Base-by-base conservation (phyloP, 257 asterid genomes). In the Cordia subcordata region DNA sequence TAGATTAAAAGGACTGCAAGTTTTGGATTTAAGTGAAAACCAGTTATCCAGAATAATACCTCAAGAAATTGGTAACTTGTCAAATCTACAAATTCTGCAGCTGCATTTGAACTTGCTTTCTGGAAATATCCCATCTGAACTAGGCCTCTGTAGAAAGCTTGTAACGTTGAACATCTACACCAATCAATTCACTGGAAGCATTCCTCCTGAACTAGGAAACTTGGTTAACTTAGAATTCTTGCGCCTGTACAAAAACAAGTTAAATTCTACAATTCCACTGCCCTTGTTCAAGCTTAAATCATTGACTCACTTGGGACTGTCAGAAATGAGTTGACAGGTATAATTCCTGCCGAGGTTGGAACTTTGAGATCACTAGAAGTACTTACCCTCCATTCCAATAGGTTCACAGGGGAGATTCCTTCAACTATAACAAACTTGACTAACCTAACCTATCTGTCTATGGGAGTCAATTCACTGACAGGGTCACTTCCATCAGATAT, bases 351-450 rank as follows among this genome's bases (percentile, higher is more conserved):
- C 1, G 63, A 55, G 42, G 70, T 90, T 3, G 84, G 78, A 20
- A 76, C 73, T 11, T 60, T 83, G 75, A 70, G 60, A 58, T 83
- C 97, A 18, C 61, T 90, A 18, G 22, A 83, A 72, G 74, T 85
- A 12, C 67, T 90, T 16, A 90, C 96, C 39, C 93, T 90, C 61
- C 97, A 90, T 52, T 65, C 68, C 5, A 90, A 87, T 68, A 73
- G 75, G 23, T 80, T 90, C 60, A 76, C 81, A 0, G 95, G 94
- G 13, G 84, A 65, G 63, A 70, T 87, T 55, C 97, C 96, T 20
- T 52, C 78, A 22, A 72, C 75, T 13, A 62, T 90, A 65, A 81
- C 96, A 10, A 64, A 55, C 35, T 60, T 87, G 75, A 55, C 68
- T 67, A 87, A 83, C 77, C 70, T 90, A 27, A 50, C 90, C 11